phyloP scores from a whole-genome alignment of 2,329 filamentous ascomycete genomes.

The Beauveria australis region DNA sequence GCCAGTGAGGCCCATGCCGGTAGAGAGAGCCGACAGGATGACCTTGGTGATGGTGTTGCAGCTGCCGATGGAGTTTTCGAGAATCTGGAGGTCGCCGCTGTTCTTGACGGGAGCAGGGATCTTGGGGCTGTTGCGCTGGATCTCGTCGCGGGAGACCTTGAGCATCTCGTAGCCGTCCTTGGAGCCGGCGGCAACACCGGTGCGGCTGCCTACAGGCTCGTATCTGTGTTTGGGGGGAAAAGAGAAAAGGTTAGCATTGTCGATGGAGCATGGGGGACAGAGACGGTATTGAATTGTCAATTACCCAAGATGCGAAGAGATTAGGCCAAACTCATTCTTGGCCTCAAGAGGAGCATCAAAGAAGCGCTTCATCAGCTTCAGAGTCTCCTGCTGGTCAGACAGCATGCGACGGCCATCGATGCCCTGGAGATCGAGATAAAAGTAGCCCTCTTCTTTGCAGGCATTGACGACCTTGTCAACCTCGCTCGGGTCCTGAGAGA shows the following conservation, averaged over 20 bases:
- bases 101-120: constrained; percentile 40
- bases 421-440: constrained; percentile 45
- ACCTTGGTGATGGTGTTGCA: constrained; percentile 43
- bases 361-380: constrained; percentile 48
- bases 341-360: constrained; percentile 43
- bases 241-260: background rate
- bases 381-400: constrained; percentile 42
- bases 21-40: constrained; percentile 42
- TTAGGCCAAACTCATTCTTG: constrained; percentile 49
- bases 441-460: constrained; percentile 45
- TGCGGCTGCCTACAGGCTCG: constrained; percentile 40
- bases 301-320: constrained; percentile 44
- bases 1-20: constrained; percentile 36
- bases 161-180: constrained; percentile 47
- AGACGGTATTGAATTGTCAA: too few species aligned
- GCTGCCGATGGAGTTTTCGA: constrained; percentile 41
- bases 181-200: constrained; percentile 37
- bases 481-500: constrained; percentile 46
- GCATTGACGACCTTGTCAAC: constrained; percentile 41
- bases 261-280: background rate
- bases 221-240: constrained; percentile 26
- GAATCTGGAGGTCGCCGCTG: constrained; percentile 36
- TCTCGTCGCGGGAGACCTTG: constrained; percentile 43
- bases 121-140: constrained; percentile 37
- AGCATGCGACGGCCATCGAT: constrained; percentile 46